These are phyloP conservation scores for Brassica incana DNA, from an alignment of 345 rosid species.

Conservation along the genomic window DNA sequence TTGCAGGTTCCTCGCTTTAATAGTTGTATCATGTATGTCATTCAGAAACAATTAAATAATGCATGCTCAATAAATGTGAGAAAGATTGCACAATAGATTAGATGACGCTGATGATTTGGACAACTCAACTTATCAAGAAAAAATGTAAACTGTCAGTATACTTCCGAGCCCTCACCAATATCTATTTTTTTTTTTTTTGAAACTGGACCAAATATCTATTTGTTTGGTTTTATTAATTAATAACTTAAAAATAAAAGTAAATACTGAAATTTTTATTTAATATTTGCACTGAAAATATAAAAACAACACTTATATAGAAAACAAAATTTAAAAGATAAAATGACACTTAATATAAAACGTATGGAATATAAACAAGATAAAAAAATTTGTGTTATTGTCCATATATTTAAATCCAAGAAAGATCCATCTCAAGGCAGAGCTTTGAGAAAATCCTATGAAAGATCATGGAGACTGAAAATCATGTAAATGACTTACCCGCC, in stretches of 20 bases:
- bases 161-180: slow-evolving; percentile 1
- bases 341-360: no score
- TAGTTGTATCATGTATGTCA: not conserved
- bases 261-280: no score
- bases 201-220: not conserved
- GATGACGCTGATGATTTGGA: slow-evolving; percentile 22
- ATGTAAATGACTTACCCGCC: not conserved
- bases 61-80: slow-evolving; percentile 37
- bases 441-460: not conserved
- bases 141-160: slow-evolving; percentile 10
- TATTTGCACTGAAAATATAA: no score
- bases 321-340: no score
- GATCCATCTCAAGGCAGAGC: not conserved
- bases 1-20: not conserved
- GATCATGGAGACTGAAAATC: not conserved
- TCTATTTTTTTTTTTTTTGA: no score
- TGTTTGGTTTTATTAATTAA: no score
- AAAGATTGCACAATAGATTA: slow-evolving; percentile 11
- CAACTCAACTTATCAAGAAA: slow-evolving; percentile 30
- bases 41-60: not conserved
- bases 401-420: not conserved
- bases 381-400: not conserved
- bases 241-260: no score
- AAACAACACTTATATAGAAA: no score
- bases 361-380: no score